These are phyloP conservation scores for Garcia nutans DNA, from an alignment of 345 rosid genomes.

Conservation along the genomic window DNA sequence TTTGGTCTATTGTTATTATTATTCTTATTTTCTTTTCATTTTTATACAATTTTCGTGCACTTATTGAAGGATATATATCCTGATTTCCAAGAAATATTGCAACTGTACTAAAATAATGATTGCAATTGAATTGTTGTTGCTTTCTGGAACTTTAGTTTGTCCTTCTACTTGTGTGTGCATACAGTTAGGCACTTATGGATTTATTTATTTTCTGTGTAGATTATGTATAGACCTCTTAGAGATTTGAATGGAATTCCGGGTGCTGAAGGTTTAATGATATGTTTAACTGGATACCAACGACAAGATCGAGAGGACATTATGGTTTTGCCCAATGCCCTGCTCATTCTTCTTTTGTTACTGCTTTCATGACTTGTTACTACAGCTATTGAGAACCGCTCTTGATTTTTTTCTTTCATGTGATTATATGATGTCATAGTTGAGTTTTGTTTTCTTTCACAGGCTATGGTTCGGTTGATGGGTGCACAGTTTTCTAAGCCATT, in stretches of 20 bases:
- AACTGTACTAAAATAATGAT: not conserved
- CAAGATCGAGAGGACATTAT: constrained; percentile 91
- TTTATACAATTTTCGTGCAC: not conserved
- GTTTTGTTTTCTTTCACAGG: constrained; percentile 40
- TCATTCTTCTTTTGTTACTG: constrained; percentile 1
- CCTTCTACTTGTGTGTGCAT: not conserved
- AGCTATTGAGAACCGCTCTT: not conserved
- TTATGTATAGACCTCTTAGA: constrained; percentile 71
- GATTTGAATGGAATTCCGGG: constrained; percentile 88
- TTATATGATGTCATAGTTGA: not conserved
- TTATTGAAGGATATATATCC: not conserved
- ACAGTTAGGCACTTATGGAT: not conserved
- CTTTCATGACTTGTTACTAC: not conserved
- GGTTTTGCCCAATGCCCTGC: constrained; percentile 38
- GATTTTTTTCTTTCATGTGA: constrained; percentile 14
- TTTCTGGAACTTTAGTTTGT: not conserved
- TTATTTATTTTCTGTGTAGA: constrained; percentile 33
- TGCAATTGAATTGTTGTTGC: not conserved
- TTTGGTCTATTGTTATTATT: not conserved
- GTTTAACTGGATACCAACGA: constrained; percentile 90
- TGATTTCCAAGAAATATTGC: not conserved
- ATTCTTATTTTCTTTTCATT: not conserved
- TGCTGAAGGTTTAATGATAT: constrained; percentile 51
- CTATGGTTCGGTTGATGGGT: constrained; percentile 93
- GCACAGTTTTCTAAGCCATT: constrained; percentile 86